Base-by-base conservation (phyloP, 176 grass and related monocot species). In the Themeda triandra region DNA sequence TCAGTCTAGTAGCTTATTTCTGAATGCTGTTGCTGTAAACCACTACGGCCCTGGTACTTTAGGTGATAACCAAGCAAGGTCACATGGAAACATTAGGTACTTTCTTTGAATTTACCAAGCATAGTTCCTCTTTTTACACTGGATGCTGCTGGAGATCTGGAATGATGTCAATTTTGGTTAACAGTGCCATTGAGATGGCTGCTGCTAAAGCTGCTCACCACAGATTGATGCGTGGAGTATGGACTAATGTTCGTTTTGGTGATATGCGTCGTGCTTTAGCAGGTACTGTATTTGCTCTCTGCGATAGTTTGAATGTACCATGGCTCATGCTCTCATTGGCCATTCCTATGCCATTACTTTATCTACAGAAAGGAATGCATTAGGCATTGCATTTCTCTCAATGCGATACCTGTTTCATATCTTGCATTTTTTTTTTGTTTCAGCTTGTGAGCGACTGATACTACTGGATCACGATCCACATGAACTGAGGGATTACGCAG, bases 201-300 rank as follows among this genome's bases (percentile, higher is more conserved):
- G 94, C 96, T 78, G 91, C 93, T 24, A 93, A 98, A 88, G 89
- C 93, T 73, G 92, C 91, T 92, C 93, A 95, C 32, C 89, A 98
- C 82, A 92, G 96, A 80, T 63, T 98, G 66, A 91, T 93, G 80
- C 89, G 89, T 63, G 93, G 91, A 28, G 87, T 98, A 88, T 93
- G 91, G 93, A 95, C 96, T 53, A 95, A 80, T 48, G 93, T 83
- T 15, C 82, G 89, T 24, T 98, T 93, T 71, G 96, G 96, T 87
- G 96, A 98, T 81, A 95, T 98, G 96, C 89, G 80, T 8, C 91
- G 89, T 83, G 89, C 96, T 73, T 91, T 95, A 85, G 88, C 95
- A 91, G 95, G 92, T 97, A 86, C 5, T 6, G 2, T 4, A 76
- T 63, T n/a, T 70, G 53, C 14, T 1, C 66, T 77, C 37, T 2